A percentile compares a stretch with the other conserved stretches of the same genome.
Conservation (phyloP, 805 yeast species). For the Tanozyma kutaoensis region DNA sequence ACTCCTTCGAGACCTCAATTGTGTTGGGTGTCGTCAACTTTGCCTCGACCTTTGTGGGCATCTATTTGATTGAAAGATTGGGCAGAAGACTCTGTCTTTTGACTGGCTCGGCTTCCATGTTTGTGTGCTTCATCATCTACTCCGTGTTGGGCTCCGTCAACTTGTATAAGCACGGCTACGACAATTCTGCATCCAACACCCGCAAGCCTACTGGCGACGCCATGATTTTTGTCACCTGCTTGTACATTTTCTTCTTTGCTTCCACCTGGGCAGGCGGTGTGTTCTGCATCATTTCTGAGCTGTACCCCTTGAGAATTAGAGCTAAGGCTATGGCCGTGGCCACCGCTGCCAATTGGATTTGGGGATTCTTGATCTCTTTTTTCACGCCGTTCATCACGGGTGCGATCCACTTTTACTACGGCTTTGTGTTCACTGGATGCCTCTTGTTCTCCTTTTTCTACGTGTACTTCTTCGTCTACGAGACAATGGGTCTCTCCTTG, state of each 20-base stretch:
- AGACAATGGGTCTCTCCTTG: not conserved
- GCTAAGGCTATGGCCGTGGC: conserved; percentile 1
- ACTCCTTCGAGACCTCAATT: not conserved
- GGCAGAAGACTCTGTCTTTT: not conserved
- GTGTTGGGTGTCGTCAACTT: not conserved
- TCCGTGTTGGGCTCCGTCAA: not conserved
- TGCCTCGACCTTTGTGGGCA: not conserved
- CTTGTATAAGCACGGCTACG: not conserved
- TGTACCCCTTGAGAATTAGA: not conserved
- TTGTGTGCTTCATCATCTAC: not conserved
- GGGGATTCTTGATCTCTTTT: not conserved
- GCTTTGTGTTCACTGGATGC: not conserved
- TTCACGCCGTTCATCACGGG: not conserved
- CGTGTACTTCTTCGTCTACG: not conserved
- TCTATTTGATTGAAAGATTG: not conserved
- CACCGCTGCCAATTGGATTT: not conserved
- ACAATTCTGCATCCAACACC: not conserved
- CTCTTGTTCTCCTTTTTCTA: not conserved
- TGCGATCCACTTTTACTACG: conserved; percentile 1
- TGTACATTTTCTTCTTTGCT: not conserved
- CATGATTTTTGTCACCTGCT: not conserved
- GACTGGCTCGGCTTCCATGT: not conserved
- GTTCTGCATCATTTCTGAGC: not conserved
- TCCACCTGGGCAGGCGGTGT: not conserved
- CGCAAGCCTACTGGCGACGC: not conserved